These are phyloP conservation scores for Taxillus chinensis DNA, from an alignment of 164 flowering plant genomes.

Conservation along the genomic window DNA sequence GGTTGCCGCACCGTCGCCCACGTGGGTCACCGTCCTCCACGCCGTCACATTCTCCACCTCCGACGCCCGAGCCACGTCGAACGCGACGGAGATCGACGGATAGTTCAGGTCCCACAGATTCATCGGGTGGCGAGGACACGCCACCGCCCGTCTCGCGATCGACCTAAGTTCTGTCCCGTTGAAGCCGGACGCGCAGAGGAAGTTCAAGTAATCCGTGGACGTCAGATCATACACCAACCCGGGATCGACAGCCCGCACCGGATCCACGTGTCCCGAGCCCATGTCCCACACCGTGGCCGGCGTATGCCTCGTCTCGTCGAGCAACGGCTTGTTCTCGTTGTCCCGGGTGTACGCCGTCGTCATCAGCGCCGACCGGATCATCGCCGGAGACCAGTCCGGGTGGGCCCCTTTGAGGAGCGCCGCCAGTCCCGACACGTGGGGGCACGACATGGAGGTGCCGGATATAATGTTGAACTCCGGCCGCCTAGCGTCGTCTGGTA, in stretches of 20 bases:
- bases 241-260: constrained; percentile 29
- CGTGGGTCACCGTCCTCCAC: constrained; percentile 29
- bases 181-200: constrained; percentile 29
- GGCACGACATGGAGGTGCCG: constrained; percentile 67
- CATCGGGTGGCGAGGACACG: constrained; percentile 9
- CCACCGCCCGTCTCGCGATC: constrained; percentile 14
- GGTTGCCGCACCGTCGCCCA: constrained; percentile 13
- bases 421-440: constrained; percentile 39
- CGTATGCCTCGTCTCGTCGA: constrained; percentile 17
- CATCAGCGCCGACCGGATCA: constrained; percentile 45
- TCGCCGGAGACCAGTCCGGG: constrained; percentile 50
- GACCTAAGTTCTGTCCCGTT: constrained; percentile 2
- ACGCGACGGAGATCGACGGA: constrained; percentile 28
- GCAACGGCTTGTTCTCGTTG: constrained; percentile 11
- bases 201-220: constrained; percentile 30
- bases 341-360: constrained; percentile 36
- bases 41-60: constrained; percentile 3
- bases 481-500: constrained; percentile 21
- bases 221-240: constrained; percentile 40
- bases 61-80: constrained; percentile 1
- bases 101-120: constrained; percentile 40
- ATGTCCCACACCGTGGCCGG: constrained; percentile 21
- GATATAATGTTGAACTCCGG: constrained; percentile 46
- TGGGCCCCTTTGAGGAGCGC: constrained; percentile 48
- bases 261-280: constrained; percentile 49